Percentiles rank a stretch among this genome's conserved stretches.
phyloP scores from a whole-genome alignment of 2,329 filamentous ascomycete species.

The Phaeomoniella chlamydospora region DNA sequence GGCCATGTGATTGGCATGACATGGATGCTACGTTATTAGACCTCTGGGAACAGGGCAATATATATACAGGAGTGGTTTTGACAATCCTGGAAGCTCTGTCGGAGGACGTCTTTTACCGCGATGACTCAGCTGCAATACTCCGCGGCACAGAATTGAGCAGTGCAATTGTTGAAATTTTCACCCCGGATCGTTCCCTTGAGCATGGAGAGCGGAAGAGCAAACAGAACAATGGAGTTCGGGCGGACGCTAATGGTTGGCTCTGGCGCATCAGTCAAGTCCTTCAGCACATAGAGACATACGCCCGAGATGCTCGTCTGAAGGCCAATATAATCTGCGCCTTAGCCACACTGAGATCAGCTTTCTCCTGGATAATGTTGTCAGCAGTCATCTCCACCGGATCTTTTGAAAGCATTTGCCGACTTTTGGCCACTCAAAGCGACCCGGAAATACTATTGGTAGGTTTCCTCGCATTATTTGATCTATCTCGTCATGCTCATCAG shows the following conservation, averaged over 20 bases:
- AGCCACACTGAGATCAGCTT: constrained; percentile 60
- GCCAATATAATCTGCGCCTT: constrained; percentile 63
- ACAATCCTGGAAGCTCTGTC: constrained; percentile 81
- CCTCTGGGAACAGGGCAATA: constrained; percentile 53
- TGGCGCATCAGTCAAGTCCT: constrained; percentile 61
- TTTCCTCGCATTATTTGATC: constrained; percentile 1
- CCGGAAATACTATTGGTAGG: constrained; percentile 61
- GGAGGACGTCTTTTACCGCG: constrained; percentile 84
- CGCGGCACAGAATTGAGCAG: constrained; percentile 74
- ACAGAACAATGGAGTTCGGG: constrained; percentile 53
- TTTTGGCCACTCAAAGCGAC: constrained; percentile 50
- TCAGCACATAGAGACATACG: constrained; percentile 54
- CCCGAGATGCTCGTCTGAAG: constrained; percentile 43
- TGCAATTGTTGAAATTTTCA: constrained; percentile 87
- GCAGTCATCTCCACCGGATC: constrained; percentile 59
- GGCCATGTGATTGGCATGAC: constrained; percentile 85
- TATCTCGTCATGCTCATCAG: constrained; percentile 7
- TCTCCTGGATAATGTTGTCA: constrained; percentile 79
- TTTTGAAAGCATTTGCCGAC: constrained; percentile 55
- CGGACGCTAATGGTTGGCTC: constrained; percentile 77
- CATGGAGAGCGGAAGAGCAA: constrained; percentile 62
- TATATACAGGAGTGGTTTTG: constrained; percentile 75
- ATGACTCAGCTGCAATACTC: constrained; percentile 73
- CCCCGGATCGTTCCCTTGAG: constrained; percentile 57
- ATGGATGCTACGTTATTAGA: constrained; percentile 77